A percentile compares a stretch with the other conserved stretches of the same genome.
These are phyloP conservation scores for Paspalum notatum DNA, from an alignment of 176 grass and related monocot species.

Conservation along the genomic window DNA sequence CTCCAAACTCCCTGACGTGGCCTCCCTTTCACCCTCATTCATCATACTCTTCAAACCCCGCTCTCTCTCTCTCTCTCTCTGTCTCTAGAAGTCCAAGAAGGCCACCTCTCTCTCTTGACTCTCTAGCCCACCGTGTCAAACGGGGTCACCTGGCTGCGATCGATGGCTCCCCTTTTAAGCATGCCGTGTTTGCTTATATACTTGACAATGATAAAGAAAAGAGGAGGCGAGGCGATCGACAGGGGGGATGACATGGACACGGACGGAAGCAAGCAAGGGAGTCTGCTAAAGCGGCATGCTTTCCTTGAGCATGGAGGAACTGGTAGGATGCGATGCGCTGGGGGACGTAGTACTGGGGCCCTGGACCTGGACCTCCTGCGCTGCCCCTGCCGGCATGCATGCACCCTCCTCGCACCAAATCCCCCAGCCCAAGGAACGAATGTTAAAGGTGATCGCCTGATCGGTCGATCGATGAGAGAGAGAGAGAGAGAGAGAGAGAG, in stretches of 20 bases:
- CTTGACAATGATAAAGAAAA: neutral
- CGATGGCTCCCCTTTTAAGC: constrained; percentile 4
- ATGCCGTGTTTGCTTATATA: constrained; percentile 26
- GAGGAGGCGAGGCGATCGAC: neutral
- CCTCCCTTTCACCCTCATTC: constrained; percentile 16
- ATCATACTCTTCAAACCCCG: neutral
- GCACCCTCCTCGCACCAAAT: constrained; percentile 40
- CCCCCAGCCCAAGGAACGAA: constrained; percentile 63
- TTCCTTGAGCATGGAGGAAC: constrained; percentile 78
- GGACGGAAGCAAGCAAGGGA: constrained; percentile 15
- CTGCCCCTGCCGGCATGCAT: constrained; percentile 2
- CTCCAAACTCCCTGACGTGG: neutral
- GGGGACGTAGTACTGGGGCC: too few relatives aligned
- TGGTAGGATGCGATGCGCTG: constrained; percentile 1
- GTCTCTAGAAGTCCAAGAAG: constrained; percentile 20
- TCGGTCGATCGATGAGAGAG: neutral
- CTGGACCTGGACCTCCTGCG: neutral
- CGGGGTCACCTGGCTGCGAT: neutral
- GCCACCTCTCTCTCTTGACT: neutral
- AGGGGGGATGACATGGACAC: neutral
- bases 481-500: neutral
- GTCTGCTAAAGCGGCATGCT: constrained; percentile 45
- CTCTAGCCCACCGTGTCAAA: constrained; percentile 1
- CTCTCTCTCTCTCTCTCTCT: neutral
- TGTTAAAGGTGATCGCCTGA: constrained; percentile 22